Percentiles rank a stretch among this genome's conserved stretches.
phyloP scores from a whole-genome alignment of 2,329 filamentous ascomycete genomes.

The Alternaria sp. region DNA sequence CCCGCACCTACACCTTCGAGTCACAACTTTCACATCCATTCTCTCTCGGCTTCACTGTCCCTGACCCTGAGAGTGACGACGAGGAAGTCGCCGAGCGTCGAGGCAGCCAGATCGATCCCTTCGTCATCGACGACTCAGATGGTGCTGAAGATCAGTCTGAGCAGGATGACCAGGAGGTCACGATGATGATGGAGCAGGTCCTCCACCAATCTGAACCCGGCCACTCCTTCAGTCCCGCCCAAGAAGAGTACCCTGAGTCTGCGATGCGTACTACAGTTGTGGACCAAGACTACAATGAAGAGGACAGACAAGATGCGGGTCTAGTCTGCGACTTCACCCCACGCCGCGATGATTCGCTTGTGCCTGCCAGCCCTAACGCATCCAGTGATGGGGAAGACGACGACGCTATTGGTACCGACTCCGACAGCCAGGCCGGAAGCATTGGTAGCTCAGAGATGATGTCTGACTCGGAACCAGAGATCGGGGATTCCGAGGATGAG shows the following conservation, averaged over 20 bases:
- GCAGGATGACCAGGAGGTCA: constrained; percentile 13
- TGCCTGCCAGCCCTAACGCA: background rate
- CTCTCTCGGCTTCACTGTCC: constrained; percentile 44
- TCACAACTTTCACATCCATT: constrained; percentile 26
- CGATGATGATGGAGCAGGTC: constrained; percentile 20
- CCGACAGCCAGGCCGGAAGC: constrained; percentile 22
- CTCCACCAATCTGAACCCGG: constrained; percentile 8
- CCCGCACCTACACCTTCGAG: constrained; percentile 45
- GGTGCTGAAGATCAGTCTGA: constrained; percentile 14
- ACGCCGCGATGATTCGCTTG: background rate
- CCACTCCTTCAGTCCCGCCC: background rate
- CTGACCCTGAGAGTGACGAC: constrained; percentile 42
- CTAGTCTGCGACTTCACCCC: background rate
- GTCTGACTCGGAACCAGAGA: constrained; percentile 15
- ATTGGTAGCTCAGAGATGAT: constrained; percentile 17
- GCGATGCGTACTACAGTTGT: constrained; percentile 5
- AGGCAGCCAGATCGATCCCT: constrained; percentile 40
- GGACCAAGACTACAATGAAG: constrained; percentile 10
- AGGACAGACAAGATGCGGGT: background rate
- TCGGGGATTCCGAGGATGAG: constrained; percentile 16
- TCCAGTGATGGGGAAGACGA: constrained; percentile 13
- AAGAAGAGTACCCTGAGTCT: constrained; percentile 10
- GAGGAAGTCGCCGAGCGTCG: constrained; percentile 30
- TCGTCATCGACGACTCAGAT: constrained; percentile 44
- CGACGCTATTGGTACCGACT: constrained; percentile 6